Conservation (phyloP, 2,329 filamentous ascomycete genomes). For the Ceratocystis diversiconidia region DNA sequence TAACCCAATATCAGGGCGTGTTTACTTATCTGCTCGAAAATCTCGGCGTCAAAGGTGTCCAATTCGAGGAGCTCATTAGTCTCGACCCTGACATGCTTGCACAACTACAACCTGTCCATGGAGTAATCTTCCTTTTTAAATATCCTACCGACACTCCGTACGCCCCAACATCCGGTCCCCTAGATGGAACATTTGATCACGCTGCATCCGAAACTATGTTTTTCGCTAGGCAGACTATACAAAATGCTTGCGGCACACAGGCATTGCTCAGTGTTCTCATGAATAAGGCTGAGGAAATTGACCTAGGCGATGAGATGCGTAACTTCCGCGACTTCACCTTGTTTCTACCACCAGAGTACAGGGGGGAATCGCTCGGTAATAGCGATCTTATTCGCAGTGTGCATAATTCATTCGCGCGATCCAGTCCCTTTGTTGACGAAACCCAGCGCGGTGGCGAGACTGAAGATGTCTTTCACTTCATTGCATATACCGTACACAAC, state of each 20-base stretch:
- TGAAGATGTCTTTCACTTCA: slow-evolving; percentile 94
- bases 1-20: slow-evolving; percentile 48
- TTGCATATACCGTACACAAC: slow-evolving; percentile 76
- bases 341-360: slow-evolving; percentile 61
- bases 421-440: slow-evolving; percentile 86
- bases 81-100: slow-evolving; percentile 65
- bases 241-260: slow-evolving; percentile 96
- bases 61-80: slow-evolving; percentile 90
- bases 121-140: slow-evolving; percentile 98
- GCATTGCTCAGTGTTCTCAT: slow-evolving; percentile 82
- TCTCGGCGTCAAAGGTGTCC: slow-evolving; percentile 81
- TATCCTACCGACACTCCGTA: slow-evolving; percentile 60
- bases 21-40: slow-evolving; percentile 91
- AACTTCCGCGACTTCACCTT: slow-evolving; percentile 84
- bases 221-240: slow-evolving; percentile 94
- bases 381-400: slow-evolving; percentile 57
- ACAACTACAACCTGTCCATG: slow-evolving; percentile 66
- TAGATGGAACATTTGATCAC: slow-evolving; percentile 71
- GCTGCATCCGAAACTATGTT: slow-evolving; percentile 64
- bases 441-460: slow-evolving; percentile 57
- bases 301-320: slow-evolving; percentile 55
- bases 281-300: slow-evolving; percentile 60
- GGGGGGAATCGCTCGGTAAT: slow-evolving; percentile 47
- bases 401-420: slow-evolving; percentile 81
- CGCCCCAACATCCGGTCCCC: slow-evolving; percentile 47